These are phyloP conservation scores for Ilyonectria mors-panacis DNA, from an alignment of 2,329 filamentous ascomycete species.

Conservation along the genomic window DNA sequence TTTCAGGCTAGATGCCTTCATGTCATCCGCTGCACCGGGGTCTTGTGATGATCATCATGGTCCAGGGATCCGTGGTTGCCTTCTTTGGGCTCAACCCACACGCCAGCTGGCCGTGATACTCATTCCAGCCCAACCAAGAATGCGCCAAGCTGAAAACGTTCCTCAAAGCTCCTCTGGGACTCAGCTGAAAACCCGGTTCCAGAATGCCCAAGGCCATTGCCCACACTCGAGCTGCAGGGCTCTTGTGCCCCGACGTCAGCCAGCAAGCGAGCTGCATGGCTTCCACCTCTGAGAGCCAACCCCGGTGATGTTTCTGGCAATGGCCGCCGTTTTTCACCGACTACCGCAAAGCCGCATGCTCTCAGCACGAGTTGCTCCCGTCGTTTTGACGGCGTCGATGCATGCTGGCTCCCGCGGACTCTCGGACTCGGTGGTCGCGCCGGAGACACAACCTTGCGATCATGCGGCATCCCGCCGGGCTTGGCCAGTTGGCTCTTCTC, in stretches of 20 bases:
- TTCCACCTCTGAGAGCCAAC: not conserved
- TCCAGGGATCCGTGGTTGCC: conserved; percentile 38
- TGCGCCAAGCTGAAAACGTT: conserved; percentile 26
- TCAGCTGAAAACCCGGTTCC: conserved; percentile 33
- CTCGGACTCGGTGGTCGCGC: not conserved
- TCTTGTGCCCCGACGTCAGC: not conserved
- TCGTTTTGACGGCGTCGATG: not conserved
- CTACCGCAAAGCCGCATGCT: conserved; percentile 7
- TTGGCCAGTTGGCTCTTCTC: conserved; percentile 8
- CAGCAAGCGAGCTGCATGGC: not conserved
- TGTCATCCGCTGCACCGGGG: conserved; percentile 37
- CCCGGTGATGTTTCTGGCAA: not conserved
- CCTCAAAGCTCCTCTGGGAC: conserved; percentile 16
- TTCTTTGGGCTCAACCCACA: conserved; percentile 33
- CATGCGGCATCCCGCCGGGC: conserved; percentile 23
- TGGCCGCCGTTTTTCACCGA: conserved; percentile 4
- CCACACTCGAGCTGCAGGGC: conserved; percentile 4
- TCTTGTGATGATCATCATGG: conserved; percentile 39
- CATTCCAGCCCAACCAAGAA: conserved; percentile 33
- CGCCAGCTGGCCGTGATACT: conserved; percentile 3
- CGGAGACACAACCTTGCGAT: conserved; percentile 8
- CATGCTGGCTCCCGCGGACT: not conserved
- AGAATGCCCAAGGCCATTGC: conserved; percentile 20
- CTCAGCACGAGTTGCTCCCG: conserved; percentile 5
- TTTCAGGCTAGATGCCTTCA: conserved; percentile 35